phyloP scores from a whole-genome alignment of 164 flowering plant genomes.

The Houttuynia cordata region DNA sequence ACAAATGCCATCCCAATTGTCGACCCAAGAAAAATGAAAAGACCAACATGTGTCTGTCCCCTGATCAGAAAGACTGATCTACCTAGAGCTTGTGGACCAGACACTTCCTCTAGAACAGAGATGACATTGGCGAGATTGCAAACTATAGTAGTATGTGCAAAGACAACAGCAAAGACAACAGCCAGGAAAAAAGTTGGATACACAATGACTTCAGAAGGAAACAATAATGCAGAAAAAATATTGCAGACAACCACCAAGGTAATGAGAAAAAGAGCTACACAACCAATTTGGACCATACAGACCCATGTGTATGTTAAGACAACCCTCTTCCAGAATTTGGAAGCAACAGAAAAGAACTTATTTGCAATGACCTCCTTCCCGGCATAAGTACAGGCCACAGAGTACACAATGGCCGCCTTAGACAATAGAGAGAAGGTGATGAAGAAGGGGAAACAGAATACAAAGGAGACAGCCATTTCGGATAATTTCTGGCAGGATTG shows the following conservation, averaged over 20 bases:
- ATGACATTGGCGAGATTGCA: slow-evolving; percentile 72
- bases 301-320: slow-evolving; percentile 61
- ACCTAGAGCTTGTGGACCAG: slow-evolving; percentile 74
- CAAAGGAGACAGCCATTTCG: slow-evolving; percentile 47
- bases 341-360: slow-evolving; percentile 34
- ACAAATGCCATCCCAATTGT: slow-evolving; percentile 86
- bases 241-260: slow-evolving; percentile 52
- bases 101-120: slow-evolving; percentile 78
- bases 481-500: slow-evolving; percentile 58
- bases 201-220: slow-evolving; percentile 31
- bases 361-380: slow-evolving; percentile 33
- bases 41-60: slow-evolving; percentile 96
- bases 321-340: slow-evolving; percentile 65
- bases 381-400: slow-evolving; percentile 76
- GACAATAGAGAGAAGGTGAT: slow-evolving; percentile 55
- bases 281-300: slow-evolving; percentile 45
- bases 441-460: slow-evolving; percentile 66
- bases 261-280: slow-evolving; percentile 50
- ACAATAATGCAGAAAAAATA: slow-evolving; percentile 33
- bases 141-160: slow-evolving; percentile 68
- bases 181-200: slow-evolving; percentile 58
- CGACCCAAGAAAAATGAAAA: slow-evolving; percentile 77
- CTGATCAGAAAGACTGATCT: slow-evolving; percentile 48
- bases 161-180: slow-evolving; percentile 52
- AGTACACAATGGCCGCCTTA: slow-evolving; percentile 70